These are phyloP conservation scores for Coemansia sp. DNA, from an alignment of 192 early-diverging fungal genomes.

Conservation along the genomic window DNA sequence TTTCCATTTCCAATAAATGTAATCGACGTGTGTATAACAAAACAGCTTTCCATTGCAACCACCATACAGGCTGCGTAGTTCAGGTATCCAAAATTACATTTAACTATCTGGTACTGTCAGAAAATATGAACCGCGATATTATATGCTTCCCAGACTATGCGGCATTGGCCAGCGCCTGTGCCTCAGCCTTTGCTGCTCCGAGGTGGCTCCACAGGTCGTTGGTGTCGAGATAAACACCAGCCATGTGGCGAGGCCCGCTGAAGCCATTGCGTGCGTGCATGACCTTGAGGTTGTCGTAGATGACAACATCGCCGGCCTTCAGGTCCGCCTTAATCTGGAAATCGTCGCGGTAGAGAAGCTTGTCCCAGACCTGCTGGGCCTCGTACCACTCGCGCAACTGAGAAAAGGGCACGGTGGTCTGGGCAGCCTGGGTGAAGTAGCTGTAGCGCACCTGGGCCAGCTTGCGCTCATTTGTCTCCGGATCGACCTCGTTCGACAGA, in stretches of 20 bases:
- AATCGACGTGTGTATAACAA: too few relatives aligned
- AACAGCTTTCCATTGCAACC: too few relatives aligned
- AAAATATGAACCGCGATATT: too few relatives aligned
- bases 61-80: too few relatives aligned
- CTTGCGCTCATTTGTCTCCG: conserved; percentile 20
- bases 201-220: conserved; percentile 49
- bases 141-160: background rate
- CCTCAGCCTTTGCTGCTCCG: conserved; percentile 17
- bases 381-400: conserved; percentile 54
- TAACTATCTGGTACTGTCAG: too few relatives aligned
- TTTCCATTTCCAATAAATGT: too few relatives aligned
- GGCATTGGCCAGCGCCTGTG: background rate
- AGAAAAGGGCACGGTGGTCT: conserved; percentile 44
- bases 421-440: conserved; percentile 54
- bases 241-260: conserved; percentile 49
- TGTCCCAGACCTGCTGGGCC: conserved; percentile 48
- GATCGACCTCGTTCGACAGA: conserved; percentile 23
- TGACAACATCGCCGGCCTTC: conserved; percentile 49
- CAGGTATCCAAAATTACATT: too few relatives aligned
- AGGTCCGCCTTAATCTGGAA: conserved; percentile 51
- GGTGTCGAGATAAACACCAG: conserved; percentile 46
- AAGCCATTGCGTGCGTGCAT: conserved; percentile 56
- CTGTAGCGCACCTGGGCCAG: conserved; percentile 52
- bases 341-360: conserved; percentile 49
- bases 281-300: conserved; percentile 54